These are phyloP conservation scores for Polyporus tsugae DNA, from an alignment of 1,284 basidiomycete genomes.

Conservation along the genomic window DNA sequence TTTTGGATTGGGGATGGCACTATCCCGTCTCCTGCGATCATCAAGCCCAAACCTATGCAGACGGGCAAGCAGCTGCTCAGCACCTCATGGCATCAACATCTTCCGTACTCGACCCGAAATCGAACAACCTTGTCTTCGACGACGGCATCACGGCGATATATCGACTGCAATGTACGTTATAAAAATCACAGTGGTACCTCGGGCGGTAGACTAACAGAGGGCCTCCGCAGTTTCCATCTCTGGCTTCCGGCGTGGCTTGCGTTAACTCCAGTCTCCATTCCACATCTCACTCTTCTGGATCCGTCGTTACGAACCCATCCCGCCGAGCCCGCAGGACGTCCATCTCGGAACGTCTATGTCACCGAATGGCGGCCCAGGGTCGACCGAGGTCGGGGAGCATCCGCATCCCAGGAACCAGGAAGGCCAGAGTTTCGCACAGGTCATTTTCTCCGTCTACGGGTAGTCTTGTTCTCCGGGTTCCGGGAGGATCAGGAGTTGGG, in stretches of 20 bases:
- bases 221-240: no score
- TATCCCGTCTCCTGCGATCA: slow-evolving; percentile 91
- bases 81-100: slow-evolving; percentile 96
- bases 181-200: no score
- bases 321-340: slow-evolving; percentile 21
- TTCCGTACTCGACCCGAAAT: slow-evolving; percentile 79
- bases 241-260: no score
- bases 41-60: slow-evolving; percentile 98
- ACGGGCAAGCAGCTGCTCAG: slow-evolving; percentile 97
- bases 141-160: slow-evolving; percentile 98
- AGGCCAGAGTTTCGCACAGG: slow-evolving; percentile 70
- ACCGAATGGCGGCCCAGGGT: slow-evolving; percentile 22
- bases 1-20: slow-evolving; percentile 97
- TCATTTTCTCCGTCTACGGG: slow-evolving; percentile 89
- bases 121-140: slow-evolving; percentile 86
- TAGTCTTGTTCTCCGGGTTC: slow-evolving; percentile 90
- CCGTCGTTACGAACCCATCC: slow-evolving; percentile 3
- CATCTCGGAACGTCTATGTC: slow-evolving; percentile 21
- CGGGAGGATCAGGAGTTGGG: slow-evolving; percentile 78
- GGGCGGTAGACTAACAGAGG: no score
- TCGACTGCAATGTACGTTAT: no score
- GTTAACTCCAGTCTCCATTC: no score
- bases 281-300: no score
- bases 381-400: slow-evolving; percentile 30
- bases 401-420: slow-evolving; percentile 21